Base-by-base conservation (phyloP, 345 rosid genomes). In the Eucalyptus curtisii region DNA sequence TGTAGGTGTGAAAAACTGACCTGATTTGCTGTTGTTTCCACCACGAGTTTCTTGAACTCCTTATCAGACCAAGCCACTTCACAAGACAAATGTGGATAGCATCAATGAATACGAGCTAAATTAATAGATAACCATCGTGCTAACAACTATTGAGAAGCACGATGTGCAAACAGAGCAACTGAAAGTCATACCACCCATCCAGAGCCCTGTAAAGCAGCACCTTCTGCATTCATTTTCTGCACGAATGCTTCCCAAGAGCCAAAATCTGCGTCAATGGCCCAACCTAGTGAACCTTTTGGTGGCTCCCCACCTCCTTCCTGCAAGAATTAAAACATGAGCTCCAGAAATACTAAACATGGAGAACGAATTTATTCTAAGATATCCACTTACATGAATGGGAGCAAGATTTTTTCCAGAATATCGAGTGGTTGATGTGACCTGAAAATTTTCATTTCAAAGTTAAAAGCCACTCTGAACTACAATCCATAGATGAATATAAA, bases 291-390 rank as follows among this genome's bases (percentile, higher is more conserved):
- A 84, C 94, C 93, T 20, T 96, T 93, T 53, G 99, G 99, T 89
- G 97, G 96, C 87, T 95, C 98, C 86, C 99, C 99, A 53, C 99
- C 99, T 87, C 99, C 99, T 94, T 94, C 93, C 98, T 98, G 93
- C 86, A 87, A 93, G 57, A 66, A 16, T 55, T 87, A 48, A 86
- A 50, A 19, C 85, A 31, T 90, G 47, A 86, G 89, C 37, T 49
- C 89, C 88, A 6, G 11, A 17, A 31, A 49, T 80, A 49, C 49
- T 44, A 40, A 82, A 27, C 27, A 4, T 9, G 16, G 52, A 48
- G 20, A 42, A 40, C 6, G 68, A 57, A 79, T 27, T 81, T 13
- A 33, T 40, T 88, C 37, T 42, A 52, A 50, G 27, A 84, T 4
- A 87, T 85, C 66, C 89, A 89, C 99, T 95, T 92, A 94, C 99